These are phyloP conservation scores for Rhododendron henanense DNA, from an alignment of 148 eudicot genomes.

Conservation along the genomic window DNA sequence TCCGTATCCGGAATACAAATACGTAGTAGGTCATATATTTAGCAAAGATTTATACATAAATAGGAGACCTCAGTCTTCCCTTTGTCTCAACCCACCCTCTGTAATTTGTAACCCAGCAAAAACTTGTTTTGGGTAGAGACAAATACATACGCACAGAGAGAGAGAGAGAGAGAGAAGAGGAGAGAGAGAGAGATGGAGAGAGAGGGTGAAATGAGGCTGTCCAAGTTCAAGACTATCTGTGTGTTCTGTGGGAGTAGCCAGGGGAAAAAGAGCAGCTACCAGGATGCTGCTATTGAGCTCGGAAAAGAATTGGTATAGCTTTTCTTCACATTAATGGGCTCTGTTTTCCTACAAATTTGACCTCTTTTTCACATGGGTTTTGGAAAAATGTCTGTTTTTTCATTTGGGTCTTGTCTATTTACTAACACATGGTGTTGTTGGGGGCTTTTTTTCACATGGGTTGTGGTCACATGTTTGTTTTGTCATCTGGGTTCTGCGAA, in stretches of 20 bases:
- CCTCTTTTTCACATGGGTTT: constrained; percentile 5
- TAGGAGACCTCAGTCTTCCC: constrained; percentile 1
- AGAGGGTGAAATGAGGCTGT: constrained; percentile 45
- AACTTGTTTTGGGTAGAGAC: not conserved
- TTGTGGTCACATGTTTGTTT: not conserved
- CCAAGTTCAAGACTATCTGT: constrained; percentile 86
- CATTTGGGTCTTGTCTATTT: constrained; percentile 8
- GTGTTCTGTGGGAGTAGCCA: constrained; percentile 99
- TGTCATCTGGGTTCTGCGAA: constrained; percentile 8
- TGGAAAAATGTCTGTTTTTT: not conserved
- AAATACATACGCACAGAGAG: not conserved
- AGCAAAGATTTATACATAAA: not conserved
- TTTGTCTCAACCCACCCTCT: not conserved
- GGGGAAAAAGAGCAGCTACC: constrained; percentile 91
- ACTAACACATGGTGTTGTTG: not conserved
- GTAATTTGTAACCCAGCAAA: constrained; percentile 3
- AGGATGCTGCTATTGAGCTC: constrained; percentile 95
- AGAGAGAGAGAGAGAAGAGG: not conserved
- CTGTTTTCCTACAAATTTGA: not conserved
- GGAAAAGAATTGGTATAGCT: constrained; percentile 76
- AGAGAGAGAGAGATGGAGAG: constrained; percentile 53
- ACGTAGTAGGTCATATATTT: not conserved
- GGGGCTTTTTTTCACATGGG: constrained; percentile 2
- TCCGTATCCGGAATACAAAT: not conserved
- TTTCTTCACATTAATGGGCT: not conserved